Percentiles rank a stretch among this genome's conserved stretches.
Evolutionary conservation across 2,329 filamentous ascomycete species (phyloP).

Genomic region (Lasiodiplodia theobromae): DNA sequence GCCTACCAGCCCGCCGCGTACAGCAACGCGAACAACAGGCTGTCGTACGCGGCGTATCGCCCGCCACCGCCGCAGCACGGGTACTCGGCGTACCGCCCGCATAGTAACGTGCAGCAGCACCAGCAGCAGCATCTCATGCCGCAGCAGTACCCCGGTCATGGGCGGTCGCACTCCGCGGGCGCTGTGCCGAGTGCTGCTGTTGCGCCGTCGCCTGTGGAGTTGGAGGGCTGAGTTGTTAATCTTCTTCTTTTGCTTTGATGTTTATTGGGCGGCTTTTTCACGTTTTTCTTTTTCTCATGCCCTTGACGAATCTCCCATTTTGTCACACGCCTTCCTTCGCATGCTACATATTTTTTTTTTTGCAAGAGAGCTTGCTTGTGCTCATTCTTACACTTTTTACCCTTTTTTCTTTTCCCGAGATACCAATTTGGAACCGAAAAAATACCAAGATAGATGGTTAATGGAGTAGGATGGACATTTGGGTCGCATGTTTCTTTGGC

Average conservation of each 20-base stretch:
- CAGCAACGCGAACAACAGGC: background rate
- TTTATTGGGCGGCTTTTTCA: too few species aligned
- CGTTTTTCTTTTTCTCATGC: too few species aligned
- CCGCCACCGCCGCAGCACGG: slow-evolving; percentile 3
- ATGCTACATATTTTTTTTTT: background rate
- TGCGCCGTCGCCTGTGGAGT: background rate
- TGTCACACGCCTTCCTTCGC: background rate
- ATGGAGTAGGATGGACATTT: background rate
- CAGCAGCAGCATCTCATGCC: background rate
- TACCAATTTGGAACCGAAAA: background rate
- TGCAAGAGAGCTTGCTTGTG: background rate
- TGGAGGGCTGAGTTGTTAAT: background rate
- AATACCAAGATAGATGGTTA: background rate
- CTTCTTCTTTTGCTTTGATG: too few species aligned
- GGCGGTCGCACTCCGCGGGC: background rate
- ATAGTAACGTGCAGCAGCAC: background rate
- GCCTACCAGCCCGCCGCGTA: background rate
- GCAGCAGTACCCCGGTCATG: background rate
- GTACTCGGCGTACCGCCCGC: background rate
- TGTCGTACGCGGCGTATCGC: background rate
- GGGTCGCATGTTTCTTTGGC: too few species aligned
- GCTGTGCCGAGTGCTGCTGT: background rate
- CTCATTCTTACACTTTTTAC: background rate
- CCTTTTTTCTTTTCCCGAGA: background rate
- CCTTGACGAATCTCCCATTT: background rate